Evolutionary conservation across 306 rosid genomes (phyloP).

Genomic region (peach (Prunus persica)): Prunus_persica_NCBIv2 NC_034016.1:1120501-1121000

Average conservation of each 20-base stretch:
- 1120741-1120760: neutral
- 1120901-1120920: conserved; percentile 71
- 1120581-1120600: conserved; percentile 80
- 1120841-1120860: neutral
- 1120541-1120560: conserved; percentile 38
- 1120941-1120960: conserved; percentile 77
- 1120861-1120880: neutral
- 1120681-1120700: neutral
- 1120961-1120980: conserved; percentile 85
- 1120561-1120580: conserved; percentile 76
- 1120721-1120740: neutral
- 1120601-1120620: conserved; percentile 61
- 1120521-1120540: conserved; percentile 36
- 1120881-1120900: conserved; percentile 45
- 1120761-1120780: neutral
- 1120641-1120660: conserved; percentile 54
- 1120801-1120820: neutral
- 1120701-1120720: neutral
- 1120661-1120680: neutral
- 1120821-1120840: neutral
- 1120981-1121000: conserved; percentile 84
- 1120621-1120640: conserved; percentile 70
- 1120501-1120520: conserved; percentile 19
- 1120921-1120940: conserved; percentile 69
- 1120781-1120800: neutral